Conservation (phyloP, 2,329 filamentous ascomycete genomes). For the Fusarium nelsonii region DNA sequence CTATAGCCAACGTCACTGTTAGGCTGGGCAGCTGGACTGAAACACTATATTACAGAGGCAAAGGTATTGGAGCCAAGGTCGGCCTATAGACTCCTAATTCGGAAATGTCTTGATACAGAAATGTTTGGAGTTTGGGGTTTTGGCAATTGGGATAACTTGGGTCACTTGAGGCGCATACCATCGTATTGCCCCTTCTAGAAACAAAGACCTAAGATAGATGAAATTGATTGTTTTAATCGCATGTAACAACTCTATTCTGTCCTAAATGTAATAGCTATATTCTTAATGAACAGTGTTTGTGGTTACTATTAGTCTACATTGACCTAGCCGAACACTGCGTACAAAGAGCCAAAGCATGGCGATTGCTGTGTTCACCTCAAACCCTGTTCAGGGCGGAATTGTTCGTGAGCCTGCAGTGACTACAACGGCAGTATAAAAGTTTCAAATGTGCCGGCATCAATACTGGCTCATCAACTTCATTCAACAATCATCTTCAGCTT, state of each 20-base stretch:
- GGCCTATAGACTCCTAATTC: slow-evolving; percentile 43
- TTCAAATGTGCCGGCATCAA: neutral
- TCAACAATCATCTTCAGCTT: slow-evolving; percentile 6
- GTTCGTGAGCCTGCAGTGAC: neutral
- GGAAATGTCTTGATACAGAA: slow-evolving; percentile 6
- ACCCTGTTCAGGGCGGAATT: neutral
- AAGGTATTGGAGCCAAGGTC: slow-evolving; percentile 75
- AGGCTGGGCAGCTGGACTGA: slow-evolving; percentile 81
- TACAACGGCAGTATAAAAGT: slow-evolving; percentile 9
- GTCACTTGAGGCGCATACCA: slow-evolving; percentile 1
- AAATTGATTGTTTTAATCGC: slow-evolving; percentile 15
- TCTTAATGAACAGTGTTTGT: neutral
- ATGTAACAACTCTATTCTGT: neutral
- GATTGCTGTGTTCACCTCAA: neutral
- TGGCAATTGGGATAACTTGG: slow-evolving; percentile 4
- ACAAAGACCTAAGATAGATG: slow-evolving; percentile 11
- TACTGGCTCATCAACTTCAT: neutral
- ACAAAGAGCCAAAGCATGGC: neutral
- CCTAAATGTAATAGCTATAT: neutral
- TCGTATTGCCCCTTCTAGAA: slow-evolving; percentile 4
- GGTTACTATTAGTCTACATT: neutral
- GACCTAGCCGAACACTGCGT: neutral
- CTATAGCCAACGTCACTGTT: slow-evolving; percentile 80
- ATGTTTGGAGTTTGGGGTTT: slow-evolving; percentile 30
- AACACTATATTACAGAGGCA: slow-evolving; percentile 76